phyloP scores from a whole-genome alignment of 805 yeast genomes.

The Priceomyces castillae region DNA sequence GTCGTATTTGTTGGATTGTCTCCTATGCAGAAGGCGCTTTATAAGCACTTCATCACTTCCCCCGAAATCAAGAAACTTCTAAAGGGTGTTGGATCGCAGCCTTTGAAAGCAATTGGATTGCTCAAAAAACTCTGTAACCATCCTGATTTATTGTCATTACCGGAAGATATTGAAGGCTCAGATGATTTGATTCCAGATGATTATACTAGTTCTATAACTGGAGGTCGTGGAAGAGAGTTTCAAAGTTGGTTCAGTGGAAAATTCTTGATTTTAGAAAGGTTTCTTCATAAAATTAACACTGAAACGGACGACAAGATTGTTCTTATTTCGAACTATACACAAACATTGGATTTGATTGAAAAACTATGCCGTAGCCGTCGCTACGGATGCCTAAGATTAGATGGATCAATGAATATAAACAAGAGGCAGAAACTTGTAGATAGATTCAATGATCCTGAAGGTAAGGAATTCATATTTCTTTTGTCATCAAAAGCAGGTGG shows the following conservation, averaged over 20 bases:
- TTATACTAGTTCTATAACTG: constrained; percentile 46
- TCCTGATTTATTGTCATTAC: constrained; percentile 78
- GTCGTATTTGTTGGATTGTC: constrained; percentile 88
- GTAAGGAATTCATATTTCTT: constrained; percentile 81
- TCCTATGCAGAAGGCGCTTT: constrained; percentile 70
- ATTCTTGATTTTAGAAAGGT: constrained; percentile 78
- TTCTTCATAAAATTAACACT: constrained; percentile 66
- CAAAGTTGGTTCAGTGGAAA: constrained; percentile 86
- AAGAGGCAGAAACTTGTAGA: constrained; percentile 93
- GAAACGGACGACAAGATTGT: constrained; percentile 96
- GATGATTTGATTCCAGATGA: constrained; percentile 70
- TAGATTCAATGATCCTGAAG: constrained; percentile 84
- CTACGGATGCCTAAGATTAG: constrained; percentile 80
- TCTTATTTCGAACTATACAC: constrained; percentile 90
- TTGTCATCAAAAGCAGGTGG: constrained; percentile 97
- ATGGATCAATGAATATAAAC: constrained; percentile 89
- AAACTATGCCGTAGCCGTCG: constrained; percentile 70
- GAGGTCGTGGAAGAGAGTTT: constrained; percentile 65
- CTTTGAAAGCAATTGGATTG: constrained; percentile 84
- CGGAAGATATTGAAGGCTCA: constrained; percentile 74
- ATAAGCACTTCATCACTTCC: constrained; percentile 71
- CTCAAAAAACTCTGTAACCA: constrained; percentile 91
- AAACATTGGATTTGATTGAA: constrained; percentile 88
- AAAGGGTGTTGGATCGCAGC: constrained; percentile 73
- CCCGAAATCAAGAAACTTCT: constrained; percentile 69